Percentiles rank a stretch among this genome's conserved stretches.
phyloP scores from a whole-genome alignment of 2,329 filamentous ascomycete genomes.

The Scedosporium apiospermum region DNA sequence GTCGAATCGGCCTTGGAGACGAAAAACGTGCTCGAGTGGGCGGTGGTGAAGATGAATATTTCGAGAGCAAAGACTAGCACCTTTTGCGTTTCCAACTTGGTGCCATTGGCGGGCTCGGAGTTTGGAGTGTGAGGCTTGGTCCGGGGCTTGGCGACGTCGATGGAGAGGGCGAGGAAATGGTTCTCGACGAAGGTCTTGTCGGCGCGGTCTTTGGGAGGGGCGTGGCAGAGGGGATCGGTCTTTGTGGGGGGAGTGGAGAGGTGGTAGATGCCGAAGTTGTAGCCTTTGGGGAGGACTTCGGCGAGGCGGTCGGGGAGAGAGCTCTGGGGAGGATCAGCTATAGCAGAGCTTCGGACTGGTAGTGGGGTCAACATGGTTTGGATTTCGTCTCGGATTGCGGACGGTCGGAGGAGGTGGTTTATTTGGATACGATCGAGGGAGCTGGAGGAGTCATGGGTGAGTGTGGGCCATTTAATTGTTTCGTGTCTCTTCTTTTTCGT shows the following conservation, averaged over 20 bases:
- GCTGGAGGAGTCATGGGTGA: neutral
- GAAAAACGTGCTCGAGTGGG: constrained; percentile 75
- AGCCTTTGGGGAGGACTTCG: constrained; percentile 41
- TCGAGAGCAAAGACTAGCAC: constrained; percentile 79
- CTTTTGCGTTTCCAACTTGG: constrained; percentile 9
- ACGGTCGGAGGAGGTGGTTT: neutral
- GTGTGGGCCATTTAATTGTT: neutral
- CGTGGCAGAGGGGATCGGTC: constrained; percentile 67
- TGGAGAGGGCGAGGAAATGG: constrained; percentile 57
- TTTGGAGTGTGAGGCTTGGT: constrained; percentile 10
- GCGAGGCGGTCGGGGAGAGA: constrained; percentile 23
- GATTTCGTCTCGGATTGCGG: neutral
- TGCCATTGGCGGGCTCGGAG: constrained; percentile 15
- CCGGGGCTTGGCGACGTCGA: constrained; percentile 19
- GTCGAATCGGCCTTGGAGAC: constrained; percentile 97
- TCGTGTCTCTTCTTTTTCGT: neutral
- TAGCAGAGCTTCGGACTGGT: neutral
- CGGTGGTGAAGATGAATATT: constrained; percentile 76
- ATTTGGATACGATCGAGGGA: neutral
- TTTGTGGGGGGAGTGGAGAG: constrained; percentile 74
- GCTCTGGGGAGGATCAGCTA: neutral
- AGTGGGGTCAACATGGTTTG: neutral
- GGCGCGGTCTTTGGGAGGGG: constrained; percentile 60
- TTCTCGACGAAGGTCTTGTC: constrained; percentile 80
- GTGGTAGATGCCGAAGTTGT: constrained; percentile 66